phyloP scores from a whole-genome alignment of 371 early-diverging fungal species.

The Neoconidiobolus thromboides region DNA sequence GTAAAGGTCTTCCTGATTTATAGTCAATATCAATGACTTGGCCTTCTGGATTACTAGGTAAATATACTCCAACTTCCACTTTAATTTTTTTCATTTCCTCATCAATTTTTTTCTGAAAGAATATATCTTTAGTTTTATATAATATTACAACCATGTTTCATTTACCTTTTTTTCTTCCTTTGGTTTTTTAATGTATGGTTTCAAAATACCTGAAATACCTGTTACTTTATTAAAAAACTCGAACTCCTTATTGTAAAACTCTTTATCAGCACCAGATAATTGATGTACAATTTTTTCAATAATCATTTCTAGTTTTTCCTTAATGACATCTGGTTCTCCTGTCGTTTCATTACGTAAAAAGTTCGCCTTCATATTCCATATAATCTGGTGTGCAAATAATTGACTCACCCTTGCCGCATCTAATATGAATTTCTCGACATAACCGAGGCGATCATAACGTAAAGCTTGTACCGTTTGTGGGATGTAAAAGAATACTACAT shows the following conservation, averaged over 20 bases:
- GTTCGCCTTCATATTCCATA: slow-evolving; percentile 99
- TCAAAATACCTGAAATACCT: slow-evolving; percentile 89
- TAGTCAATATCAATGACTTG: slow-evolving; percentile 90
- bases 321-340: slow-evolving; percentile 52
- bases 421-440: slow-evolving; percentile 82
- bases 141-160: slow-evolving; percentile 5
- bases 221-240: slow-evolving; percentile 88
- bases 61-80: slow-evolving; percentile 92
- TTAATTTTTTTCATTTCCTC: slow-evolving; percentile 88
- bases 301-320: slow-evolving; percentile 72
- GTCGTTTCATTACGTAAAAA: slow-evolving; percentile 75
- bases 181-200: slow-evolving; percentile 80
- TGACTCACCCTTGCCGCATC: slow-evolving; percentile 81
- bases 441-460: slow-evolving; percentile 70
- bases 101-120: slow-evolving; percentile 57
- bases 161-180: slow-evolving; percentile 83
- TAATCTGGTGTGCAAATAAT: slow-evolving; percentile 96
- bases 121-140: not conserved
- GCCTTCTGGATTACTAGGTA: slow-evolving; percentile 95
- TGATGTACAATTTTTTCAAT: slow-evolving; percentile 51
- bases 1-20: slow-evolving; percentile 86
- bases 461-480: slow-evolving; percentile 98
- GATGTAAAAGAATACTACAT: slow-evolving; percentile 91
- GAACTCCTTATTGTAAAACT: slow-evolving; percentile 88
- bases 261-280: slow-evolving; percentile 67